Percentiles rank a stretch among this genome's conserved stretches.
Evolutionary conservation across 2,329 filamentous ascomycete species (phyloP).

Genomic region (Claviceps sp.): DNA sequence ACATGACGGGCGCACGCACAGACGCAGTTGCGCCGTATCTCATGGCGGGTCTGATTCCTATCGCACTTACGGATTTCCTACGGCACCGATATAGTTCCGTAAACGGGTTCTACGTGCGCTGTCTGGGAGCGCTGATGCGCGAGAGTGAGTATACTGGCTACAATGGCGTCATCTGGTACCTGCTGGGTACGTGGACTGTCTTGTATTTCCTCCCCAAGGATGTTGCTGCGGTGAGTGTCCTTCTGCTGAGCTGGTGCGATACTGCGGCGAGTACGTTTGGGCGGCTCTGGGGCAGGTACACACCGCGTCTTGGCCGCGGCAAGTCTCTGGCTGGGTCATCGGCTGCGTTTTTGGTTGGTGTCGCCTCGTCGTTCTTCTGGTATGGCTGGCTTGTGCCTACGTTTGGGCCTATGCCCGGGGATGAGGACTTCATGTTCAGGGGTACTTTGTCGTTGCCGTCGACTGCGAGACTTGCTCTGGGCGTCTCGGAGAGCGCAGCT

Average conservation of each 20-base stretch:
- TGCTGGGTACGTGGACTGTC: conserved; percentile 78
- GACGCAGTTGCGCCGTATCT: conserved; percentile 71
- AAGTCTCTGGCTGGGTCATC: conserved; percentile 86
- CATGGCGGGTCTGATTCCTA: conserved; percentile 68
- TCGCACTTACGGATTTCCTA: conserved; percentile 67
- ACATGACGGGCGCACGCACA: conserved; percentile 65
- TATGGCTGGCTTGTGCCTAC: conserved; percentile 75
- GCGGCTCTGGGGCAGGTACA: conserved; percentile 78
- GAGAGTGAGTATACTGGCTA: conserved; percentile 89
- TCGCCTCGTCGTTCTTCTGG: conserved; percentile 72
- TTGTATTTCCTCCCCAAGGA: conserved; percentile 87
- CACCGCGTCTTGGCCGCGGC: conserved; percentile 67
- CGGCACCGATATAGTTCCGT: conserved; percentile 71
- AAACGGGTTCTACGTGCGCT: conserved; percentile 76
- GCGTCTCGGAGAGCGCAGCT: conserved; percentile 43
- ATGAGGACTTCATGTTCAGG: conserved; percentile 64
- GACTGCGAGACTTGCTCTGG: conserved; percentile 43
- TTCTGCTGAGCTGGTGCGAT: conserved; percentile 95
- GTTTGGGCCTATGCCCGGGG: conserved; percentile 52
- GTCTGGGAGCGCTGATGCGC: conserved; percentile 84
- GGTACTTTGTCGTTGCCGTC: conserved; percentile 60
- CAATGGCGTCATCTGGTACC: conserved; percentile 95
- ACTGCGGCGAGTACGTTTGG: conserved; percentile 94
- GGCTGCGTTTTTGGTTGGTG: conserved; percentile 71
- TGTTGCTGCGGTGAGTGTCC: conserved; percentile 73